A percentile compares a stretch with the other conserved stretches of the same genome.
Evolutionary conservation across 768 basidiomycete genomes (phyloP).

Genomic region (Gymnopilus junonius): DNA sequence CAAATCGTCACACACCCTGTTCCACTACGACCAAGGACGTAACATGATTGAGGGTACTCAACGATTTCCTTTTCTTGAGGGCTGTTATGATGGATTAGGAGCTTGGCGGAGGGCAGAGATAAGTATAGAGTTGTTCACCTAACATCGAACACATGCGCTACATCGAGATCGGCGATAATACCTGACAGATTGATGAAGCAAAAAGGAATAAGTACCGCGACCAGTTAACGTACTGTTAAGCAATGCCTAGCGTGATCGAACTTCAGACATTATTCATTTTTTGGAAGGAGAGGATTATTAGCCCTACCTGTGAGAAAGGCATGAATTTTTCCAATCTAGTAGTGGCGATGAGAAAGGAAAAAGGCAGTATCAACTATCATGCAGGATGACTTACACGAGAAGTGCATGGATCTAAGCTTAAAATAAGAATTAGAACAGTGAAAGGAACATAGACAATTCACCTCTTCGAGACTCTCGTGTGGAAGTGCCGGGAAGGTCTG

Average conservation of each 20-base stretch:
- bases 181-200: slow-evolving; percentile 30
- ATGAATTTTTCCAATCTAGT: slow-evolving; percentile 50
- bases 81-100: slow-evolving; percentile 21
- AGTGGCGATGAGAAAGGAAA: neutral
- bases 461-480: slow-evolving; percentile 53
- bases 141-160: slow-evolving; percentile 46
- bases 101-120: neutral
- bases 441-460: slow-evolving; percentile 21
- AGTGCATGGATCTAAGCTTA: slow-evolving; percentile 54
- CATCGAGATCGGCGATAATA: slow-evolving; percentile 55
- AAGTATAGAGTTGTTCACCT: slow-evolving; percentile 37
- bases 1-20: slow-evolving; percentile 54
- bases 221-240: slow-evolving; percentile 23
- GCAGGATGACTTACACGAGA: slow-evolving; percentile 50
- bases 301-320: slow-evolving; percentile 42
- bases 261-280: neutral
- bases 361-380: neutral
- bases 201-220: neutral
- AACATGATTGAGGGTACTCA: slow-evolving; percentile 62
- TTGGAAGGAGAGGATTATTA: neutral
- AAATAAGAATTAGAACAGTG: neutral
- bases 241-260: slow-evolving; percentile 19
- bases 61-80: slow-evolving; percentile 59
- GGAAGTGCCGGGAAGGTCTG: slow-evolving; percentile 36
- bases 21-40: slow-evolving; percentile 72